A percentile compares a stretch with the other conserved stretches of the same genome.
These are phyloP conservation scores for Prunus yedoensis DNA, from an alignment of 331 rosid species.

Conservation along the genomic window DNA sequence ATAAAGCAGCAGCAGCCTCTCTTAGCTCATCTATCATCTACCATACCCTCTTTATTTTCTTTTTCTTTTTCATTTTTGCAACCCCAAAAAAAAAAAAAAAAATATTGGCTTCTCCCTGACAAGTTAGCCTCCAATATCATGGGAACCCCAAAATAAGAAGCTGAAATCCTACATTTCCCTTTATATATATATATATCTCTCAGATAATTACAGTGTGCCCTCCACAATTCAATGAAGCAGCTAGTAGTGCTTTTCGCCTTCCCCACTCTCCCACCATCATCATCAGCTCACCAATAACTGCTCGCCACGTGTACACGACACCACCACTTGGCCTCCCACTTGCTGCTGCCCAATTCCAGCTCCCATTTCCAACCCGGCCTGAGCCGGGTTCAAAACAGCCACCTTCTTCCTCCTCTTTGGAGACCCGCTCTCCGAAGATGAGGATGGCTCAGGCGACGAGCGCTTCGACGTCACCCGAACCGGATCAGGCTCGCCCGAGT, in stretches of 20 bases:
- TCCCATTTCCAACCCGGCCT: conserved; percentile 15
- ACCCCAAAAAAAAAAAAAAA: background rate
- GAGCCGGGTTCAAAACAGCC: background rate
- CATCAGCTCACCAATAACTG: conserved; percentile 18
- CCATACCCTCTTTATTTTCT: background rate
- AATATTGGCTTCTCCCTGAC: background rate
- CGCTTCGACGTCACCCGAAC: conserved; percentile 45
- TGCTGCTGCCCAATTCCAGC: conserved; percentile 18
- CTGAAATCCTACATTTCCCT: conserved; percentile 10
- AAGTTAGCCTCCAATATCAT: background rate
- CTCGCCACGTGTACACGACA: conserved; percentile 19
- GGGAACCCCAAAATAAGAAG: background rate
- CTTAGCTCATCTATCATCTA: background rate
- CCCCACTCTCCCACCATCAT: background rate
- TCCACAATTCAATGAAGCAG: background rate
- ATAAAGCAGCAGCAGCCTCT: background rate
- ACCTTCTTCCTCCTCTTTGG: conserved; percentile 30
- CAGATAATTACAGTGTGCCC: conserved; percentile 33
- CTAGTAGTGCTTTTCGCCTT: background rate
- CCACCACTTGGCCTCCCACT: conserved; percentile 29
- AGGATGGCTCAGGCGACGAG: conserved; percentile 31
- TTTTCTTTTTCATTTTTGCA: background rate
- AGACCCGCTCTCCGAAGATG: conserved; percentile 23
- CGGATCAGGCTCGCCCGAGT: conserved; percentile 55
- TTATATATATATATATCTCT: background rate